Percentiles rank a stretch among this genome's conserved stretches.
phyloP scores from a whole-genome alignment of 345 rosid genomes.

The Euclidium syriacum region DNA sequence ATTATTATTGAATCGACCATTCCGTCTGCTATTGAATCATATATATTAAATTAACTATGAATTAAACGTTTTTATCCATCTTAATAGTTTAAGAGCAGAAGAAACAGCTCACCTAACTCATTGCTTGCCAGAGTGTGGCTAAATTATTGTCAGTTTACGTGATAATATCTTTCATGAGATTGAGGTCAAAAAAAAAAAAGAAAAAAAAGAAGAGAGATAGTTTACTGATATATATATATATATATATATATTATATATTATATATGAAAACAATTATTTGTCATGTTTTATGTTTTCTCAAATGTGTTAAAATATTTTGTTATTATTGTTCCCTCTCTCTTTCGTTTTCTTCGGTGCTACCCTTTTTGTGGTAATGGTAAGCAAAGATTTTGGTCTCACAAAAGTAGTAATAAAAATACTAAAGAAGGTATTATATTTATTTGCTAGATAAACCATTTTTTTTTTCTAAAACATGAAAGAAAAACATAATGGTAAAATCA shows the following conservation, averaged over 20 bases:
- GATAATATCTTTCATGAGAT: neutral
- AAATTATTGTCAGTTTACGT: neutral
- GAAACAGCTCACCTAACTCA: neutral
- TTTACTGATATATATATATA: too few species aligned
- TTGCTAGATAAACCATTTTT: too few species aligned
- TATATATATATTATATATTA: too few species aligned
- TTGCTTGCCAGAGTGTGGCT: neutral
- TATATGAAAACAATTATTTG: too few species aligned
- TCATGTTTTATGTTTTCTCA: neutral
- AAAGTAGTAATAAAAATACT: neutral
- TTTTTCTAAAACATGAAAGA: too few species aligned
- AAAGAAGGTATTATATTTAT: too few species aligned
- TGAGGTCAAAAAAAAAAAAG: too few species aligned
- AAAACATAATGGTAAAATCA: too few species aligned
- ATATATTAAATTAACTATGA: too few species aligned
- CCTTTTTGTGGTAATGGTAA: neutral
- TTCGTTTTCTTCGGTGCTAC: neutral
- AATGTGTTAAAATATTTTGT: neutral
- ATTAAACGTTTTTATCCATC: neutral
- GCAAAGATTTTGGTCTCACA: neutral
- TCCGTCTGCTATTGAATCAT: too few species aligned
- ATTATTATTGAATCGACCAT: too few species aligned
- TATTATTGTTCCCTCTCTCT: neutral
- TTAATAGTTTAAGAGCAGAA: neutral
- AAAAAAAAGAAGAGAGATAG: too few species aligned